Conservation (phyloP, 371 early-diverging fungal genomes). For the Basidiobolus meristosporus region DNA sequence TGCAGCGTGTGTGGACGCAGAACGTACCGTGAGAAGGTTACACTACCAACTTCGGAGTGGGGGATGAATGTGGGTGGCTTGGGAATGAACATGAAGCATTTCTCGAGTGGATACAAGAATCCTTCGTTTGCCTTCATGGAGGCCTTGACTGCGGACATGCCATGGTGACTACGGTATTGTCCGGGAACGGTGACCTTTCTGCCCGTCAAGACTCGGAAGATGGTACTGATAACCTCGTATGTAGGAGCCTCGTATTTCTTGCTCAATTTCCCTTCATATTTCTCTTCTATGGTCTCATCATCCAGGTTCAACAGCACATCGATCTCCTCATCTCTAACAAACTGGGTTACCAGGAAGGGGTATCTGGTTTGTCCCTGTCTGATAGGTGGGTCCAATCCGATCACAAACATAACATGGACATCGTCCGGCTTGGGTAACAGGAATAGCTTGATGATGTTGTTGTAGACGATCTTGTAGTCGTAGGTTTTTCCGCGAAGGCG, state of each 20-base stretch:
- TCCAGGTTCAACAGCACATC: conserved; percentile 69
- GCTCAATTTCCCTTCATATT: conserved; percentile 63
- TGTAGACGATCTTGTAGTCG: conserved; percentile 90
- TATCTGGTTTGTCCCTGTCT: conserved; percentile 98
- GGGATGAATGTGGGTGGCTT: conserved; percentile 87
- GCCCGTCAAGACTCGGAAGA: conserved; percentile 76
- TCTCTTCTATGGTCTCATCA: conserved; percentile 16
- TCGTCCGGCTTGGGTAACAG: conserved; percentile 88
- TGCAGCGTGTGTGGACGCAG: too few relatives aligned
- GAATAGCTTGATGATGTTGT: conserved; percentile 64
- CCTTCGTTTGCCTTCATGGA: conserved; percentile 98
- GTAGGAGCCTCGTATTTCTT: conserved; percentile 78
- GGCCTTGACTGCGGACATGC: conserved; percentile 78
- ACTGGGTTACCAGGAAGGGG: conserved; percentile 91
- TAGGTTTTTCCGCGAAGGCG: conserved; percentile 94
- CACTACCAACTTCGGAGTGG: conserved; percentile 62
- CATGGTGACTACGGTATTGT: conserved; percentile 45
- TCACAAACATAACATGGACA: conserved; percentile 74
- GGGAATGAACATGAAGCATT: conserved; percentile 84
- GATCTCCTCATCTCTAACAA: conserved; percentile 79
- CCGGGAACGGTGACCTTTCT: conserved; percentile 63
- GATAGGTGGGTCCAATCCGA: conserved; percentile 91
- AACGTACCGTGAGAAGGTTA: conserved; percentile 62
- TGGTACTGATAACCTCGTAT: conserved; percentile 70
- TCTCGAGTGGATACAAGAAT: conserved; percentile 85